A percentile compares a stretch with the other conserved stretches of the same genome.
Evolutionary conservation across 306 rosid genomes (phyloP).

Genomic region (Sicyos edulis): DNA sequence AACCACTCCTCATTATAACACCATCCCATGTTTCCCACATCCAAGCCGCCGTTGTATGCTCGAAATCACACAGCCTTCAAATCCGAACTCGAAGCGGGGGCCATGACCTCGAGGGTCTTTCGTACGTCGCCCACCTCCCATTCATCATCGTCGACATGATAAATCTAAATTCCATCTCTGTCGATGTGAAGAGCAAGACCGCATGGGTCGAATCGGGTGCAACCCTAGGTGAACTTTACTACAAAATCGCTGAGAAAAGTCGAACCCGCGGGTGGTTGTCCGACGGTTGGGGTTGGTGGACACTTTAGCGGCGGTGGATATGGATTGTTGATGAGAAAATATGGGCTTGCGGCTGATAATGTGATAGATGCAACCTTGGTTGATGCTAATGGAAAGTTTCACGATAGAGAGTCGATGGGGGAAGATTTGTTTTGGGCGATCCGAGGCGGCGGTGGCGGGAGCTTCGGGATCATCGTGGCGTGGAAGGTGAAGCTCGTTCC

Average conservation of each 20-base stretch:
- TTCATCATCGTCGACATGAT: constrained; percentile 35
- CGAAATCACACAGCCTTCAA: not conserved
- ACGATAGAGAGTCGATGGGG: not conserved
- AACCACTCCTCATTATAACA: constrained; percentile 7
- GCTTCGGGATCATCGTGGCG: constrained; percentile 33
- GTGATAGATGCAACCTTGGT: constrained; percentile 35
- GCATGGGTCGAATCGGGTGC: constrained; percentile 60
- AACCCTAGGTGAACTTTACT: constrained; percentile 32
- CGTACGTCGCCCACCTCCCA: constrained; percentile 9
- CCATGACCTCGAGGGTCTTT: constrained; percentile 18
- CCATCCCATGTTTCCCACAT: constrained; percentile 2
- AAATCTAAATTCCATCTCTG: constrained; percentile 11
- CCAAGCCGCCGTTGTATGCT: not conserved
- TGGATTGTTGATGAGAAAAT: constrained; percentile 57
- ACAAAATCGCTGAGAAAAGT: not conserved
- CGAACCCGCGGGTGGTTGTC: constrained; percentile 47
- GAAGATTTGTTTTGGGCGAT: not conserved
- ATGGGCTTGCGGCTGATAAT: constrained; percentile 59
- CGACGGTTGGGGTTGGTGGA: constrained; percentile 65
- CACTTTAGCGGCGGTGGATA: too few relatives aligned
- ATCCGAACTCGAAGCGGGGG: constrained; percentile 15
- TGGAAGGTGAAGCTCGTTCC: constrained; percentile 56
- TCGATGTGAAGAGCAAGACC: constrained; percentile 20
- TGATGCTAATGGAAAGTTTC: not conserved
- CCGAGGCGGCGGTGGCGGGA: not conserved